Percentiles rank a stretch among this genome's conserved stretches.
phyloP scores from a whole-genome alignment of 176 grass and related monocot genomes.

The Cocos nucifera region DNA sequence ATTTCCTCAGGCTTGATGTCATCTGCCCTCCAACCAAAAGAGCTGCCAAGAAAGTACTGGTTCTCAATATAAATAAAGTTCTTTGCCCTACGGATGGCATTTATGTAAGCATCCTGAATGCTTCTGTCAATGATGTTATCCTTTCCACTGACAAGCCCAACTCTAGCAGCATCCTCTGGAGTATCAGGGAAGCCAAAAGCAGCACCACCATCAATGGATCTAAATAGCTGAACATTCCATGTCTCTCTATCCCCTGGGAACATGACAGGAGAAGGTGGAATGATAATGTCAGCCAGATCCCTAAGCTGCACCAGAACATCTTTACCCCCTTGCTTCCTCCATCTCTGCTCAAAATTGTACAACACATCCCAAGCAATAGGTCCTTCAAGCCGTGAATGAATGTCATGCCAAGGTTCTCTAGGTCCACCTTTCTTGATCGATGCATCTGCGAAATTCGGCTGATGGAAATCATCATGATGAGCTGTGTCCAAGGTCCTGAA shows the following conservation, averaged over 20 bases:
- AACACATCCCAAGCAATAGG: conserved; percentile 78
- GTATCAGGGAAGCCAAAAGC: conserved; percentile 64
- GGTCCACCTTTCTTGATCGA: conserved; percentile 56
- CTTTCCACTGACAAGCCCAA: conserved; percentile 71
- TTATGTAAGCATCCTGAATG: conserved; percentile 89
- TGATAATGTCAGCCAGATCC: conserved; percentile 43
- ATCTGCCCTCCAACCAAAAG: conserved; percentile 68
- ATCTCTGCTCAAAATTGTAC: conserved; percentile 87
- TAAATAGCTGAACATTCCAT: conserved; percentile 85
- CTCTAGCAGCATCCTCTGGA: conserved; percentile 52
- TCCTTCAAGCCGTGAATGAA: conserved; percentile 74
- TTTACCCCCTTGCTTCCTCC: conserved; percentile 62
- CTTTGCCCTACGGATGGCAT: conserved; percentile 68
- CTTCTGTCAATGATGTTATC: conserved; percentile 87
- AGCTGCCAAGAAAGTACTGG: conserved; percentile 92
- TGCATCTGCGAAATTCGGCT: conserved; percentile 33
- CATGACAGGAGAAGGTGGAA: conserved; percentile 64
- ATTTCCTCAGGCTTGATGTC: conserved; percentile 57
- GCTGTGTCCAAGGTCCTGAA: conserved; percentile 70
- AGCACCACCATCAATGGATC: conserved; percentile 66
- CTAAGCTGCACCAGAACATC: conserved; percentile 47
- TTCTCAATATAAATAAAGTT: conserved; percentile 93
- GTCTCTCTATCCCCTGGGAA: conserved; percentile 51
- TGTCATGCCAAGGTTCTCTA: conserved; percentile 84
- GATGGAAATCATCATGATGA: conserved; percentile 78